Percentiles rank a stretch among this genome's conserved stretches.
phyloP scores from a whole-genome alignment of 208 protist species.

The Trypanosoma grayi region DNA sequence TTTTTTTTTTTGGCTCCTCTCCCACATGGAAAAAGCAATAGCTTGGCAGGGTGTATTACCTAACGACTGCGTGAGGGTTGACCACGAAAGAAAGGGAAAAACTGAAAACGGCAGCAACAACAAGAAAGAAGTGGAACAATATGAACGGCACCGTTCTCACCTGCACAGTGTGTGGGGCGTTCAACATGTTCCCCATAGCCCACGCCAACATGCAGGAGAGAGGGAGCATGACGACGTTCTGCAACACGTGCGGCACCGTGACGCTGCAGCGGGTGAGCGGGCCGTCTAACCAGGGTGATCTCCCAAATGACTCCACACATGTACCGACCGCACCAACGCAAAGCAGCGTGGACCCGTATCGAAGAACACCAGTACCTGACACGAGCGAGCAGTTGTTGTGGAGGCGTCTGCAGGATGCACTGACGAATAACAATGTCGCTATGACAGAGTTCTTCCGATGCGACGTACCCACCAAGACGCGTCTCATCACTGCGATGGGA shows the following conservation, averaged over 20 bases:
- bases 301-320: background rate
- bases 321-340: background rate
- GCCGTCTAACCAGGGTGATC: background rate
- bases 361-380: background rate
- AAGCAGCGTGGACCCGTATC: background rate
- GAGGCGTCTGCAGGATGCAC: constrained; percentile 15
- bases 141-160: constrained; percentile 9
- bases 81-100: background rate
- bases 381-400: constrained; percentile 2
- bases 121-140: constrained; percentile 9
- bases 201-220: background rate
- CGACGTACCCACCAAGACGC: constrained; percentile 7
- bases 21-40: background rate
- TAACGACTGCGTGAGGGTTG: background rate
- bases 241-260: constrained; percentile 6
- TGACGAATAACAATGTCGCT: constrained; percentile 13
- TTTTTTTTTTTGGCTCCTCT: background rate
- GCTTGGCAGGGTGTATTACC: background rate
- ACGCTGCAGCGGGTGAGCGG: constrained; percentile 8
- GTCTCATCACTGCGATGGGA: constrained; percentile 10
- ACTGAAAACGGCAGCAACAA: background rate
- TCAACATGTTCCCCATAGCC: constrained; percentile 2
- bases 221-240: constrained; percentile 14
- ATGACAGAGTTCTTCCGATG: constrained; percentile 21
- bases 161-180: constrained; percentile 11